These are phyloP conservation scores for Wickerhamiella azyma DNA, from an alignment of 805 yeast genomes.

Conservation along the genomic window DNA sequence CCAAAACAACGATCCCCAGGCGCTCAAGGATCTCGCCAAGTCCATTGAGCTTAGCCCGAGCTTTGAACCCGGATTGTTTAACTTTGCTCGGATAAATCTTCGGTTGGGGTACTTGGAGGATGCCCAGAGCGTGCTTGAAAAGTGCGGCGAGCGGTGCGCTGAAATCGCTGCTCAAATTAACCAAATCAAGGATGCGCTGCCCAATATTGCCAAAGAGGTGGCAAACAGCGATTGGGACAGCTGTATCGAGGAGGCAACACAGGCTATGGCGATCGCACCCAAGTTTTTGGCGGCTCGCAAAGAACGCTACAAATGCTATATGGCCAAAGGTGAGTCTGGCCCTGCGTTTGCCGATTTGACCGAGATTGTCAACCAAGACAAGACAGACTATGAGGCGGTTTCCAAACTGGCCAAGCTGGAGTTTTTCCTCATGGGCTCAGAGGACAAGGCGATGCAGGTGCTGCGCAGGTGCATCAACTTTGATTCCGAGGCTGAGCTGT, in stretches of 20 bases:
- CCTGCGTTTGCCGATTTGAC: constrained; percentile 27
- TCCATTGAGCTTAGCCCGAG: constrained; percentile 25
- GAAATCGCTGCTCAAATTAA: constrained; percentile 14
- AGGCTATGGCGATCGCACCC: constrained; percentile 23
- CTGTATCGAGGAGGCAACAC: constrained; percentile 19
- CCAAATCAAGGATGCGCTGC: constrained; percentile 7
- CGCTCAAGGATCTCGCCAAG: constrained; percentile 25
- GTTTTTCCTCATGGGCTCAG: constrained; percentile 30
- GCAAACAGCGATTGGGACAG: constrained; percentile 13
- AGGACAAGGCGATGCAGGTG: constrained; percentile 36
- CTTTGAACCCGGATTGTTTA: constrained; percentile 26
- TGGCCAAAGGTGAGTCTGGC: constrained; percentile 21
- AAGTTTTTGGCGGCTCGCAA: constrained; percentile 18
- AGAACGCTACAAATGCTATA: constrained; percentile 24
- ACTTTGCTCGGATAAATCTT: constrained; percentile 23
- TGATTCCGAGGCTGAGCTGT: constrained; percentile 56
- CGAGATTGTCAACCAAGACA: constrained; percentile 19
- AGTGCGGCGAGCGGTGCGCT: constrained; percentile 13
- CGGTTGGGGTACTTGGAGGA: constrained; percentile 22
- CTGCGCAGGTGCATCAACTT: constrained; percentile 58
- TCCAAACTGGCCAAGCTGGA: constrained; percentile 36
- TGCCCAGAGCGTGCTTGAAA: constrained; percentile 16
- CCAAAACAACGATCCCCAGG: constrained; percentile 24
- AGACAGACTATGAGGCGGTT: constrained; percentile 19
- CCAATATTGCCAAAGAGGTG: constrained; percentile 12